Evolutionary conservation across 2,329 filamentous ascomycete species (phyloP).

Genomic region (Phaeophleospora eucalypticola): DNA sequence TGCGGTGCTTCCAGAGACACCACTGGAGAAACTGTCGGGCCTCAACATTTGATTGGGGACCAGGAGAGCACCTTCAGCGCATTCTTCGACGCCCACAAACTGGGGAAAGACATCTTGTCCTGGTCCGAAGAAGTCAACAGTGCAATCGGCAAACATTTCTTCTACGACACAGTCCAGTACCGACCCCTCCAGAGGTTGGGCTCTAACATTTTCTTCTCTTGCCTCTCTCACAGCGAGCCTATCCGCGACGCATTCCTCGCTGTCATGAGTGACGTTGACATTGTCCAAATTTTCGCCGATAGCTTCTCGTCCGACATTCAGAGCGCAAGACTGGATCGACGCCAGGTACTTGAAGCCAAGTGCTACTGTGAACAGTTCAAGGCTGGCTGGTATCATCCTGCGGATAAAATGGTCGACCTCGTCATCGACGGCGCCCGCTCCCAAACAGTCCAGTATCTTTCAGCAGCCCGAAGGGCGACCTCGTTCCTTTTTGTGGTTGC

Average conservation of each 20-base stretch:
- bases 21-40: not conserved
- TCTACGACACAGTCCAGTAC: not conserved
- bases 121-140: not conserved
- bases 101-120: not conserved
- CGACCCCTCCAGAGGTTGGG: not conserved
- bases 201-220: not conserved
- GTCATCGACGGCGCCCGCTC: not conserved
- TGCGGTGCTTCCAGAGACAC: too few relatives aligned
- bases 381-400: not conserved
- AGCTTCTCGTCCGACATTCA: too few relatives aligned
- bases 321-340: too few relatives aligned
- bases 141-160: not conserved
- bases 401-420: not conserved
- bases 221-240: not conserved
- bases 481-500: not conserved
- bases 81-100: not conserved
- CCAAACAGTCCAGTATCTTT: not conserved
- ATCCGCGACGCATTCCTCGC: not conserved
- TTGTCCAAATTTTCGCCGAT: too few relatives aligned
- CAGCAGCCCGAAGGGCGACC: not conserved
- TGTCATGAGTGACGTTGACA: too few relatives aligned
- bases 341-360: too few relatives aligned
- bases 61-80: not conserved
- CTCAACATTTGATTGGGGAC: not conserved
- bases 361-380: not conserved